These are phyloP conservation scores for Ascochyta viciae-villosae DNA, from an alignment of 2,329 filamentous ascomycete species.

Conservation along the genomic window DNA sequence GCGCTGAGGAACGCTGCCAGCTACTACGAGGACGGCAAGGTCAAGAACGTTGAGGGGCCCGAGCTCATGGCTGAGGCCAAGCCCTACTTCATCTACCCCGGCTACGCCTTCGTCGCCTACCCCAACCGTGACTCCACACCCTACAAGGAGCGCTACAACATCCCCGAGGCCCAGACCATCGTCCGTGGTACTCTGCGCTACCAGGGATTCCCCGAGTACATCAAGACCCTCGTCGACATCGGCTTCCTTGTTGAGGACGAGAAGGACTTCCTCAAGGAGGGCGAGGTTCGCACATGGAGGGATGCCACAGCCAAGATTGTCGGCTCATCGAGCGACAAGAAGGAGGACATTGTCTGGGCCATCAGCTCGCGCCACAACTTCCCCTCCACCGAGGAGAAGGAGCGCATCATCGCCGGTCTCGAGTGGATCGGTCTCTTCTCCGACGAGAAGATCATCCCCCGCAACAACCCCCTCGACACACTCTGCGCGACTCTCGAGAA, in stretches of 20 bases:
- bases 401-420: slow-evolving; percentile 73
- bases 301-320: slow-evolving; percentile 82
- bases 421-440: slow-evolving; percentile 76
- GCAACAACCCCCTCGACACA: slow-evolving; percentile 86
- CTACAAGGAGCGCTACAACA: slow-evolving; percentile 88
- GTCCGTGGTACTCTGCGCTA: slow-evolving; percentile 86
- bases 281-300: slow-evolving; percentile 75
- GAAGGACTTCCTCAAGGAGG: slow-evolving; percentile 66
- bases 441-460: slow-evolving; percentile 71
- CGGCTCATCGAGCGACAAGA: slow-evolving; percentile 68
- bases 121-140: slow-evolving; percentile 89
- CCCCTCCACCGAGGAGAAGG: slow-evolving; percentile 69
- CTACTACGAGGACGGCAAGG: slow-evolving; percentile 80
- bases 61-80: slow-evolving; percentile 88
- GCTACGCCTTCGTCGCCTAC: slow-evolving; percentile 89
- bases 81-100: slow-evolving; percentile 89
- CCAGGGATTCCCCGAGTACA: slow-evolving; percentile 87
- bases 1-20: slow-evolving; percentile 86
- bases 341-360: slow-evolving; percentile 74
- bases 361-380: slow-evolving; percentile 81
- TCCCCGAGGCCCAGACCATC: slow-evolving; percentile 89
- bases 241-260: slow-evolving; percentile 82
- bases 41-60: slow-evolving; percentile 62
- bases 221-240: slow-evolving; percentile 85
- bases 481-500: slow-evolving; percentile 86